phyloP scores from a whole-genome alignment of 1,139 yeast species.

The Pichia sp. region DNA sequence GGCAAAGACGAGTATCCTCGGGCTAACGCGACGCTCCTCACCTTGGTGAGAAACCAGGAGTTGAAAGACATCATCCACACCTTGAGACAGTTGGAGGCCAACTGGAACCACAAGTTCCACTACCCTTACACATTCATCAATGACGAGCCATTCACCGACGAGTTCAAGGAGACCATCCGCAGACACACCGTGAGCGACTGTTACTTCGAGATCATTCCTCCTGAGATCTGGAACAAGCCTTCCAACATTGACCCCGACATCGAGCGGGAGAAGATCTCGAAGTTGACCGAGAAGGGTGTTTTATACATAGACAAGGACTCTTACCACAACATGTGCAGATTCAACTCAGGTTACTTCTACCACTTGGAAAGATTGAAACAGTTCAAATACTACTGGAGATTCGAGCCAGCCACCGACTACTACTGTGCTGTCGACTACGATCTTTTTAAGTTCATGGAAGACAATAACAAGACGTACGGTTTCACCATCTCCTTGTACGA shows the following conservation, averaged over 20 bases:
- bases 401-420: conserved; percentile 50
- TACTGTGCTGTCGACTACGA: conserved; percentile 48
- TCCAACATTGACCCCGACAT: conserved; percentile 36
- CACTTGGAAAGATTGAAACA: conserved; percentile 44
- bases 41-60: conserved; percentile 49
- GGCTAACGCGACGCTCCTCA: conserved; percentile 51
- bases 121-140: conserved; percentile 52
- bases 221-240: conserved; percentile 47
- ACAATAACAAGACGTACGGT: conserved; percentile 47
- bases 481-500: conserved; percentile 51
- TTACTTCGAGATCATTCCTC: conserved; percentile 39
- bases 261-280: conserved; percentile 36
- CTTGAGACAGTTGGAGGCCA: conserved; percentile 40
- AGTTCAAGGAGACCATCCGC: conserved; percentile 40
- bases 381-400: conserved; percentile 49
- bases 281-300: conserved; percentile 35
- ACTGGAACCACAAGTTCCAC: conserved; percentile 47
- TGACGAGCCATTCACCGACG: conserved; percentile 45
- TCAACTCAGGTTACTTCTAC: conserved; percentile 47
- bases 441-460: conserved; percentile 50
- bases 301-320: conserved; percentile 45
- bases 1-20: conserved; percentile 35
- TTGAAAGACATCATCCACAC: conserved; percentile 38
- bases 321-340: conserved; percentile 56
- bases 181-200: conserved; percentile 31